A percentile compares a stretch with the other conserved stretches of the same genome.
Evolutionary conservation across 2,329 filamentous ascomycete species (phyloP).

Genomic region (Calonectria naviculata): DNA sequence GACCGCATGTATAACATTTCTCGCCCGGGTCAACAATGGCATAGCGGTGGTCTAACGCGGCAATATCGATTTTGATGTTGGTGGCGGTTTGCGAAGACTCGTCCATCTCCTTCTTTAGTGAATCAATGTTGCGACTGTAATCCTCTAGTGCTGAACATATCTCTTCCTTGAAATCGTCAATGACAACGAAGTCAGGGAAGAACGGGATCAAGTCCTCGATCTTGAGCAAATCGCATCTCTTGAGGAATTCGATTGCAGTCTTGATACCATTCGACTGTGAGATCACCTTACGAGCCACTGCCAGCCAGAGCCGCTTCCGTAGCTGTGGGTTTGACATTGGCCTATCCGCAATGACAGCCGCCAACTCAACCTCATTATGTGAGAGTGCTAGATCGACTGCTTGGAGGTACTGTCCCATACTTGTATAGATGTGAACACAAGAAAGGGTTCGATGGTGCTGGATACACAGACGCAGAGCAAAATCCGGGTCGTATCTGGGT

Average conservation of each 20-base stretch:
- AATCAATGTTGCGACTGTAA: conserved; percentile 91
- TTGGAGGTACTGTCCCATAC: conserved; percentile 94
- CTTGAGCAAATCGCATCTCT: conserved; percentile 88
- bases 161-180: conserved; percentile 99
- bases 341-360: conserved; percentile 87
- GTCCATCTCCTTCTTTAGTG: conserved; percentile 93
- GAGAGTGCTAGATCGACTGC: conserved; percentile 93
- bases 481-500: conserved; percentile 92
- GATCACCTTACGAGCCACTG: conserved; percentile 95
- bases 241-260: conserved; percentile 91
- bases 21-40: conserved; percentile 97
- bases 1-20: conserved; percentile 87
- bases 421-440: conserved; percentile 96
- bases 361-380: conserved; percentile 90
- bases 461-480: conserved; percentile 94
- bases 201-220: conserved; percentile 99
- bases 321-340: conserved; percentile 82
- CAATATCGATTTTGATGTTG: conserved; percentile 92
- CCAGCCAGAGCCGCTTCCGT: conserved; percentile 94
- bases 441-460: conserved; percentile 93
- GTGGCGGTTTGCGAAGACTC: conserved; percentile 88
- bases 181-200: conserved; percentile 98
- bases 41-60: conserved; percentile 86
- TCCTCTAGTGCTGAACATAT: conserved; percentile 95
- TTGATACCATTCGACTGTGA: conserved; percentile 88